phyloP scores from a whole-genome alignment of 2,329 filamentous ascomycete genomes.

The Trichoderma asperellum region DNA sequence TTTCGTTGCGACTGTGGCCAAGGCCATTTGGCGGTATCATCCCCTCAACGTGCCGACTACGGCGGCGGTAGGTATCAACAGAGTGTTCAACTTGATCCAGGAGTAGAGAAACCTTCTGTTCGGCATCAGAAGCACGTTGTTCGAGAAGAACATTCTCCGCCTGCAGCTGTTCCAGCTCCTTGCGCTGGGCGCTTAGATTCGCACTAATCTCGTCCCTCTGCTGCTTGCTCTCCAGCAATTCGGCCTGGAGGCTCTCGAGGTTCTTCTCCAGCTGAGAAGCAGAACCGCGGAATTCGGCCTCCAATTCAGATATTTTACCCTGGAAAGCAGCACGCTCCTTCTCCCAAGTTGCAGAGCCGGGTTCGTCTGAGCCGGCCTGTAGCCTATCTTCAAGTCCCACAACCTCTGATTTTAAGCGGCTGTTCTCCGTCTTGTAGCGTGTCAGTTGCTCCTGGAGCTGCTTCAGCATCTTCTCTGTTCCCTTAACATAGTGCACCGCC shows the following conservation, averaged over 20 bases:
- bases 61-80: constrained; percentile 91
- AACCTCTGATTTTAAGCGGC: constrained; percentile 81
- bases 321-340: constrained; percentile 70
- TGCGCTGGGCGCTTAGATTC: constrained; percentile 63
- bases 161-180: constrained; percentile 79
- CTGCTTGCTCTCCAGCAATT: constrained; percentile 66
- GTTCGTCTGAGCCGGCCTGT: constrained; percentile 42
- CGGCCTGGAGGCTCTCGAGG: constrained; percentile 68
- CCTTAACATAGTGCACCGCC: constrained; percentile 96
- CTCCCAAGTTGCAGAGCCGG: constrained; percentile 70
- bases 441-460: constrained; percentile 98
- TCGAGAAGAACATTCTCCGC: constrained; percentile 82
- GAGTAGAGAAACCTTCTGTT: constrained; percentile 88
- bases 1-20: constrained; percentile 57
- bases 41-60: constrained; percentile 60
- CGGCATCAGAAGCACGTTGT: constrained; percentile 82
- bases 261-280: constrained; percentile 72
- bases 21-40: constrained; percentile 42
- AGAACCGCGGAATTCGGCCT: constrained; percentile 69
- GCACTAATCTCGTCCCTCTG: constrained; percentile 67
- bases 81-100: constrained; percentile 93
- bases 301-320: constrained; percentile 68
- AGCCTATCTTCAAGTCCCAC: constrained; percentile 64
- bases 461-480: constrained; percentile 98
- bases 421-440: constrained; percentile 86